Evolutionary conservation across 2,329 filamentous ascomycete species (phyloP).

Genomic region (Plectosphaerella sp.): DNA sequence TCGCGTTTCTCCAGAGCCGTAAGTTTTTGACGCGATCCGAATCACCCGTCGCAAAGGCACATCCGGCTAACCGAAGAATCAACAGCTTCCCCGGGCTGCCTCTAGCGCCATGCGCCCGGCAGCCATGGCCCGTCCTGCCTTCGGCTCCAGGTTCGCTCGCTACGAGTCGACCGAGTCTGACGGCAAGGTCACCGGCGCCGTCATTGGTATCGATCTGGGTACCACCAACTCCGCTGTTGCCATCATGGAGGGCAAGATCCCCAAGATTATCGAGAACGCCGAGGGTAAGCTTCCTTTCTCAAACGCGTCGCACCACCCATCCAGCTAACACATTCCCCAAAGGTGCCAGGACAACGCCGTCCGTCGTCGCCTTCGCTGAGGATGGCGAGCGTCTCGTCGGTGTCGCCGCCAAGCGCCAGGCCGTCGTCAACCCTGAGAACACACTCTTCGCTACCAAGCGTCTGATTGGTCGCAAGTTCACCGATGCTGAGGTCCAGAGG

Average conservation of each 20-base stretch:
- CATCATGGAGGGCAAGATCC: constrained; percentile 93
- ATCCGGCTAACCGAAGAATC: constrained; percentile 13
- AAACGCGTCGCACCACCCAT: background rate
- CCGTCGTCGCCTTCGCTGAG: constrained; percentile 91
- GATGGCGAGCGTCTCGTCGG: constrained; percentile 94
- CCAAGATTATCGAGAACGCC: constrained; percentile 96
- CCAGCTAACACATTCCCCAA: constrained; percentile 9
- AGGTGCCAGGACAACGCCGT: constrained; percentile 89
- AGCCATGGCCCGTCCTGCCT: constrained; percentile 62
- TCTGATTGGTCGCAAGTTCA: constrained; percentile 97
- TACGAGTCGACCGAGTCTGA: constrained; percentile 67
- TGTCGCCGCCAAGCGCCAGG: constrained; percentile 96
- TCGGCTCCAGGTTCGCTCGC: constrained; percentile 69
- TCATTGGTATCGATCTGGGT: constrained; percentile 96
- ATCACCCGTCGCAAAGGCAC: too few relatives aligned
- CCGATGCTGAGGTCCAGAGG: constrained; percentile 87
- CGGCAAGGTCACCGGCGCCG: constrained; percentile 87
- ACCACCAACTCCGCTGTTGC: constrained; percentile 98
- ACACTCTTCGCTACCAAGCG: constrained; percentile 98
- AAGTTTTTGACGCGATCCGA: constrained; percentile 35
- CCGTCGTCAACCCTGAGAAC: constrained; percentile 97
- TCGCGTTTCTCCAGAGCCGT: constrained; percentile 71
- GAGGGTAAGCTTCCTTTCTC: constrained; percentile 59
- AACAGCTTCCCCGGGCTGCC: constrained; percentile 73
- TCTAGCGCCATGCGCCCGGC: constrained; percentile 65